Conservation (phyloP, 345 rosid genomes). For the Limnanthes douglasii region DNA sequence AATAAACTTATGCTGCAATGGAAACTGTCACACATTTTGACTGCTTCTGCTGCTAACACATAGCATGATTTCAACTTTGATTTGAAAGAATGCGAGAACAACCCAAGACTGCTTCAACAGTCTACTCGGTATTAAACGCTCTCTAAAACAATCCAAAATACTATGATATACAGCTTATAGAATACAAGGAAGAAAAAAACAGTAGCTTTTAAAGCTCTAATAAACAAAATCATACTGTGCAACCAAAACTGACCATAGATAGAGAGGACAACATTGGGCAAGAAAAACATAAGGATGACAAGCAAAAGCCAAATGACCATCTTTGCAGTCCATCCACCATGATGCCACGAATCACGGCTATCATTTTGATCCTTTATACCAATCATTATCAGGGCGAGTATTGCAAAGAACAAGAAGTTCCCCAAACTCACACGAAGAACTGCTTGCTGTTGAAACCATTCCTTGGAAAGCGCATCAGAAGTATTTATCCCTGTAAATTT, state of each 20-base stretch:
- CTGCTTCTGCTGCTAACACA: too few species aligned
- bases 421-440: slow-evolving; percentile 97
- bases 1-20: too few species aligned
- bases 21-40: too few species aligned
- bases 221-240: background rate
- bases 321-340: slow-evolving; percentile 91
- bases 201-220: too few species aligned
- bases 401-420: slow-evolving; percentile 60
- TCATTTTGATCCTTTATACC: slow-evolving; percentile 92
- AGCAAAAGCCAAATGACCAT: slow-evolving; percentile 77
- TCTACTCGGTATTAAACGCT: too few species aligned
- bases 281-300: slow-evolving; percentile 75
- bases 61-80: too few species aligned
- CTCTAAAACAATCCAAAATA: too few species aligned
- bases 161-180: too few species aligned
- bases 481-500: slow-evolving; percentile 61
- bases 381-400: slow-evolving; percentile 74
- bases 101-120: too few species aligned
- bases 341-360: slow-evolving; percentile 87
- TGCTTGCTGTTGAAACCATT: slow-evolving; percentile 82
- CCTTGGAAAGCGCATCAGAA: slow-evolving; percentile 42
- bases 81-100: too few species aligned
- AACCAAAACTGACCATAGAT: slow-evolving; percentile 48
- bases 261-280: slow-evolving; percentile 53
- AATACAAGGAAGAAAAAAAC: too few species aligned